These are phyloP conservation scores for Marasmius tenuissimus DNA, from an alignment of 1,284 basidiomycete species.

Conservation along the genomic window DNA sequence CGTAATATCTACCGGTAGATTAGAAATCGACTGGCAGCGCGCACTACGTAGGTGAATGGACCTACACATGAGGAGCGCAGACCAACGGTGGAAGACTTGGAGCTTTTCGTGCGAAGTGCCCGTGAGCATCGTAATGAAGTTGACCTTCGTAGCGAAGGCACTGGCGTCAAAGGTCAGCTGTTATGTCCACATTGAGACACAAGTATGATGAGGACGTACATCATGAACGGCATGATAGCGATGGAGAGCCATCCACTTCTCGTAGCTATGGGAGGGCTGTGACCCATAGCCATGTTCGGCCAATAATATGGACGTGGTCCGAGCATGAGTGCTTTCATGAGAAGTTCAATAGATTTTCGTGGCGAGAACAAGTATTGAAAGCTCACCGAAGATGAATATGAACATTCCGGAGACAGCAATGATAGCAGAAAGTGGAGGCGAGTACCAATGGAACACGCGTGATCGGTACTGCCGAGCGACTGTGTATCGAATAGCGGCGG, in stretches of 20 bases:
- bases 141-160: conserved; percentile 40
- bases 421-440: conserved; percentile 32
- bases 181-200: neutral
- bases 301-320: conserved; percentile 34
- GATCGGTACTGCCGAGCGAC: conserved; percentile 25
- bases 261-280: conserved; percentile 36
- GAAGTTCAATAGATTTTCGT: neutral
- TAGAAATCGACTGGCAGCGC: conserved; percentile 5
- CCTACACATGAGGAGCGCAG: conserved; percentile 35
- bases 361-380: neutral
- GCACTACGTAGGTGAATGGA: neutral
- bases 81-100: conserved; percentile 43
- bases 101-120: conserved; percentile 45
- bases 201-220: conserved; percentile 18
- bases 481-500: conserved; percentile 24
- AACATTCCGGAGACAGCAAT: conserved; percentile 27
- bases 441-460: conserved; percentile 25
- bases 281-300: conserved; percentile 32
- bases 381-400: conserved; percentile 30
- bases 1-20: conserved; percentile 26
- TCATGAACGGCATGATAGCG: conserved; percentile 35
- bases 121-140: conserved; percentile 36
- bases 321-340: conserved; percentile 26
- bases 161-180: conserved; percentile 12
- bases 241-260: conserved; percentile 35